These are phyloP conservation scores for Phyllosticta citrichinensis DNA, from an alignment of 2,329 filamentous ascomycete genomes.

Conservation along the genomic window DNA sequence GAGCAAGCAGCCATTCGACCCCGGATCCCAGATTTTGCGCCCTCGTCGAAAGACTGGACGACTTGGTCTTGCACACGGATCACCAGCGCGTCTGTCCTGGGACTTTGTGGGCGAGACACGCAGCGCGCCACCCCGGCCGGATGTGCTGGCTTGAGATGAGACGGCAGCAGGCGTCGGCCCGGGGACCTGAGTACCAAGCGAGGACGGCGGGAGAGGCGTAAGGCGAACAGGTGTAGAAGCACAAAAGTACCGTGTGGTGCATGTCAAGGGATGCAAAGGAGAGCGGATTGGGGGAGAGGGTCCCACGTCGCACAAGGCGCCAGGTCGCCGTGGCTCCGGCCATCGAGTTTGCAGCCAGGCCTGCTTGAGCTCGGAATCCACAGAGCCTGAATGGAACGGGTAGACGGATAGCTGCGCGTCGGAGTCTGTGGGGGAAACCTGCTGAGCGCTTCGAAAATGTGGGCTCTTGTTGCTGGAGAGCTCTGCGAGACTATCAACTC, in stretches of 20 bases:
- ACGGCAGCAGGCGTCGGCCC: background rate
- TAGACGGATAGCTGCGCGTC: background rate
- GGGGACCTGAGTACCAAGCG: background rate
- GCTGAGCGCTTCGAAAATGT: background rate
- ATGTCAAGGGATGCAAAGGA: background rate
- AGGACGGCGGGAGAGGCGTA: background rate
- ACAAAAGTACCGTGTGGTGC: background rate
- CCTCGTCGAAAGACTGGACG: background rate
- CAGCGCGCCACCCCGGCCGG: background rate
- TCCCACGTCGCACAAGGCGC: background rate
- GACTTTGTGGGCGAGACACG: background rate
- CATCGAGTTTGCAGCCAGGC: background rate
- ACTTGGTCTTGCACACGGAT: background rate
- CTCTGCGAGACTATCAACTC: background rate
- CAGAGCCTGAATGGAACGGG: background rate
- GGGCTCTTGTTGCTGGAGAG: background rate
- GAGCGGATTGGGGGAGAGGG: background rate
- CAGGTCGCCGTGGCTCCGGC: background rate
- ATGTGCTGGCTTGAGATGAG: background rate
- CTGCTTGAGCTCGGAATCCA: background rate
- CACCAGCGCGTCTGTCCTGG: background rate
- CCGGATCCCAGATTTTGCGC: background rate
- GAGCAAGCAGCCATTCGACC: background rate
- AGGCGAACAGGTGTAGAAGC: background rate
- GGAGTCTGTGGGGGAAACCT: background rate